These are phyloP conservation scores for Penicillium sp. DNA, from an alignment of 2,329 filamentous ascomycete genomes.

Conservation along the genomic window DNA sequence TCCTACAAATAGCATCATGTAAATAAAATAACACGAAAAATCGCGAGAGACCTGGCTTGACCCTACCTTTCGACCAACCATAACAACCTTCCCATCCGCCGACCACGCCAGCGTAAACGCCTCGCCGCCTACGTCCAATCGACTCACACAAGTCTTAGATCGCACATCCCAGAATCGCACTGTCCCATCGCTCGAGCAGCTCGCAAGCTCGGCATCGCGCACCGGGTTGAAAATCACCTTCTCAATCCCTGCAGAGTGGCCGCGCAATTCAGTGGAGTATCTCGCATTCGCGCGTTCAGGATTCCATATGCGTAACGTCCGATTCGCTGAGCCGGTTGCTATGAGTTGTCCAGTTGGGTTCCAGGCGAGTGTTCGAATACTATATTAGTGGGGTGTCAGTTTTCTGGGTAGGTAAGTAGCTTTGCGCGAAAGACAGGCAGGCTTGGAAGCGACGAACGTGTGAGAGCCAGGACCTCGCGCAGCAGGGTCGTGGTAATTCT, in stretches of 20 bases:
- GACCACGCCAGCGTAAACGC: conserved; percentile 48
- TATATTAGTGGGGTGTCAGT: conserved; percentile 29
- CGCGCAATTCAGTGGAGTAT: conserved; percentile 47
- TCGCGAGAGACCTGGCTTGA: neutral
- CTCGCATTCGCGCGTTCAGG: conserved; percentile 44
- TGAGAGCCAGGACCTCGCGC: conserved; percentile 54
- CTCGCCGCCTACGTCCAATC: conserved; percentile 47
- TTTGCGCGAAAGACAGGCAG: neutral
- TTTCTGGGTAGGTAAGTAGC: neutral
- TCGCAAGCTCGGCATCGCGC: conserved; percentile 47
- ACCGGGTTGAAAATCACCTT: conserved; percentile 49
- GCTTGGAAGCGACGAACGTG: conserved; percentile 45
- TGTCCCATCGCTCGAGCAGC: conserved; percentile 47
- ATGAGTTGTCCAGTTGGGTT: conserved; percentile 79
- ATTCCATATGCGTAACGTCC: conserved; percentile 90
- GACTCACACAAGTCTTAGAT: conserved; percentile 45
- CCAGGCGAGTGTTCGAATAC: conserved; percentile 79
- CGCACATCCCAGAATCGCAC: conserved; percentile 51
- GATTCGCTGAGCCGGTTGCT: conserved; percentile 84
- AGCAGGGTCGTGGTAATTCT: conserved; percentile 64
- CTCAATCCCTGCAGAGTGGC: conserved; percentile 45
- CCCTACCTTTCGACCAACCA: conserved; percentile 46
- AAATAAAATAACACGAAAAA: neutral
- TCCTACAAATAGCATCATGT: conserved; percentile 29
- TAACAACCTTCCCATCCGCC: conserved; percentile 43